Percentiles rank a stretch among this genome's conserved stretches.
These are phyloP conservation scores for Lepidopterella palustris DNA, from an alignment of 495 filamentous ascomycete species.

Conservation along the genomic window DNA sequence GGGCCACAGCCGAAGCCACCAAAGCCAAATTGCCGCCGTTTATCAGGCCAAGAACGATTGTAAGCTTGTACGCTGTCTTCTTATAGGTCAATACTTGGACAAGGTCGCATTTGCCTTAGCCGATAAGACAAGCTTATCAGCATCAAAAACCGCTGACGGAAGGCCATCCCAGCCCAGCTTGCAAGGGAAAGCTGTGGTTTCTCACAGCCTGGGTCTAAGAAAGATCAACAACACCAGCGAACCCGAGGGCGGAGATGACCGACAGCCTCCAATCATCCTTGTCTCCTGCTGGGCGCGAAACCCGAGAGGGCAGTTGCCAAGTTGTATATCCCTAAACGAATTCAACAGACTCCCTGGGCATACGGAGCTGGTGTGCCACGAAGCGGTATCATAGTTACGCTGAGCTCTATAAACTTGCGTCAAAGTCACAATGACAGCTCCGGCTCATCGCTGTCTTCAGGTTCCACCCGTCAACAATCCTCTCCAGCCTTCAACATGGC, in stretches of 20 bases:
- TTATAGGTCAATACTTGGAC: neutral
- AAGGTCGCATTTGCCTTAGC: neutral
- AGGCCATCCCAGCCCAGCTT: neutral
- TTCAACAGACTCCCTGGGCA: constrained; percentile 4
- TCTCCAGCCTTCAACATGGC: constrained; percentile 17
- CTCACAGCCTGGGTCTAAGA: neutral
- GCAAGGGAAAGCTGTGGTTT: neutral
- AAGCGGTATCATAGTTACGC: neutral
- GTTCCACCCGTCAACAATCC: constrained; percentile 6
- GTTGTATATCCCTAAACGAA: neutral
- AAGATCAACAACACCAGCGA: no score
- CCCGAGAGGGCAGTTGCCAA: constrained; percentile 25
- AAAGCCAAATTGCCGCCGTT: neutral
- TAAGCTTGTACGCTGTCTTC: neutral
- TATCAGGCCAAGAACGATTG: constrained; percentile 1
- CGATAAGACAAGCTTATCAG: constrained; percentile 1
- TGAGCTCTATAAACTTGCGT: neutral
- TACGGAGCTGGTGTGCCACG: constrained; percentile 11
- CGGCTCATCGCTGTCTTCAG: neutral
- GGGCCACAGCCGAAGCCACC: constrained; percentile 18
- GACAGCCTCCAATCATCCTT: constrained; percentile 11
- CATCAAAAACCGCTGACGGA: neutral
- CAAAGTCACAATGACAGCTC: constrained; percentile 1
- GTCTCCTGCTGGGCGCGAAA: neutral
- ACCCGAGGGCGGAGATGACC: constrained; percentile 25